Evolutionary conservation across 108 stramenopile genomes (phyloP).

Genomic region (Skeletonema potamos): DNA sequence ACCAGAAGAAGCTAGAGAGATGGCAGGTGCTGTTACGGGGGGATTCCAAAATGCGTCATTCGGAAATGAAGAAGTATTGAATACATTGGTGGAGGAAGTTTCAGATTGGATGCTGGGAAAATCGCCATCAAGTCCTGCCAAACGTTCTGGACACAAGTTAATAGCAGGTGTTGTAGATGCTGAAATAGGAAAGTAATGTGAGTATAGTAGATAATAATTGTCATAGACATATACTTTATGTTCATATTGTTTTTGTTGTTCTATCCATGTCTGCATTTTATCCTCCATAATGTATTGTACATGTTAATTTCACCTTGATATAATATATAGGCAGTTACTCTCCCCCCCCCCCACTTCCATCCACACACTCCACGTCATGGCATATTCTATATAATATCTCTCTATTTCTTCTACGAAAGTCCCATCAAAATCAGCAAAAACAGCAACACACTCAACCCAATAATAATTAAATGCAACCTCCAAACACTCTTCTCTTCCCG

Average conservation of each 20-base stretch:
- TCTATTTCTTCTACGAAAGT: slow-evolving; percentile 30
- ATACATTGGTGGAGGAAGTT: slow-evolving; percentile 64
- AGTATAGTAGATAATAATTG: background rate
- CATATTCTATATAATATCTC: background rate
- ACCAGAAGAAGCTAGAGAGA: slow-evolving; percentile 58
- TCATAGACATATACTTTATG: background rate
- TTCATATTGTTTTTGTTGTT: background rate
- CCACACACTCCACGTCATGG: too few species aligned
- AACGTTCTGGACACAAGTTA: slow-evolving; percentile 4
- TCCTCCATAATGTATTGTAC: background rate
- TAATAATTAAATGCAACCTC: slow-evolving; percentile 82
- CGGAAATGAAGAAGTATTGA: slow-evolving; percentile 63
- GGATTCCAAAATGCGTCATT: slow-evolving; percentile 80
- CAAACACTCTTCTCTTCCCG: slow-evolving; percentile 82
- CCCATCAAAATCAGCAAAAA: slow-evolving; percentile 82
- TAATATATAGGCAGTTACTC: too few species aligned
- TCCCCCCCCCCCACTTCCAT: too few species aligned
- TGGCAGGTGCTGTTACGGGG: slow-evolving; percentile 68
- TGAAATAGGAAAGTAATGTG: slow-evolving; percentile 28
- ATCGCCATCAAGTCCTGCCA: background rate
- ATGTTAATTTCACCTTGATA: background rate
- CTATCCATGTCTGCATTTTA: background rate
- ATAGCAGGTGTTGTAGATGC: slow-evolving; percentile 34
- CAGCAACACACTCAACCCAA: slow-evolving; percentile 70
- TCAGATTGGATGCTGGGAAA: slow-evolving; percentile 72